Evolutionary conservation across 2,329 filamentous ascomycete species (phyloP), one percentile per base, ranked within the genome.

Genomic region (Aspergillus ochraceoroseus): DNA sequence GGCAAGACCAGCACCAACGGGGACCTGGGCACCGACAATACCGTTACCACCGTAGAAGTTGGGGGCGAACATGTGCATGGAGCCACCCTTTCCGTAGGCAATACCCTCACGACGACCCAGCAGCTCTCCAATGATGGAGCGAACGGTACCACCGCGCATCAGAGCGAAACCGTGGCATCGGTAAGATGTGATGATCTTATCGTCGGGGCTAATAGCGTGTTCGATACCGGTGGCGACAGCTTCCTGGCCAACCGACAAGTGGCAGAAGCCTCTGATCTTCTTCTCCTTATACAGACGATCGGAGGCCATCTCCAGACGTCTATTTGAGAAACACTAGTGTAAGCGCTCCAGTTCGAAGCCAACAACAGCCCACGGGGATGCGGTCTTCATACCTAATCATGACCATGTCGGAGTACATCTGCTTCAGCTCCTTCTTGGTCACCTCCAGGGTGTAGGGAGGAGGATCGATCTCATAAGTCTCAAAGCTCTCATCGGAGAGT

Each of bases 201-300:
- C 92, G 55, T 83, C 72, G 71, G 87, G 88, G 60, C 81, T 86
- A 64, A 98, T 85, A 54, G 89, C 89, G 68, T 95, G 87, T 74
- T 98, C 92, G 62, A 98, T 96, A 66, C 92, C 92, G 57, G 89
- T 83, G 44, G 92, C 88, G 54, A 98, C 92, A 53, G 92, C 92
- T 78, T 98, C 92, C 73, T 98, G 92, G 50, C 92, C 92, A 45
- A 85, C 94, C 44, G 92, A 96, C 70, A 98, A 73, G 74, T 98
- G 92, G 75, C 92, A 98, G 85, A 98, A 98, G 74, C 92, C 92
- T 61, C 92, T 86, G 61, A 98, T 96, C 80, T 98, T 96, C 84
- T 98, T 98, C 77, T 96, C 92, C 78, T 98, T 98, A 86, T 98
- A 98, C 63, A 98, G 77, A 66, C 90, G 82, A 68, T 98, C 92